Evolutionary conservation across 352 stramenopile genomes (phyloP), one percentile per base, ranked within the genome.

Genomic region (Globisporangium mamillatum): DNA sequence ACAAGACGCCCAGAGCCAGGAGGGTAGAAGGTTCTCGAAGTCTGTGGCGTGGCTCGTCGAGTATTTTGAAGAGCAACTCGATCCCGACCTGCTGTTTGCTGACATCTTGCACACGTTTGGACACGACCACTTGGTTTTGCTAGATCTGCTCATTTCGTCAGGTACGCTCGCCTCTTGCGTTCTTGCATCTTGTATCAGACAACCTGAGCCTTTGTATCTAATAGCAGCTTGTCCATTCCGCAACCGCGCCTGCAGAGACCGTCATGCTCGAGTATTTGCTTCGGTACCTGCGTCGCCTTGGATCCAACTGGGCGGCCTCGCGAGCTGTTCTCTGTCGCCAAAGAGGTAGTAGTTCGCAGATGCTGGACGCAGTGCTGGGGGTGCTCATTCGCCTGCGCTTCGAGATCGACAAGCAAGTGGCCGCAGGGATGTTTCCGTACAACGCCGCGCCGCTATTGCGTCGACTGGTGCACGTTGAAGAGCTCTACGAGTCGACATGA

Each of bases 71-170:
- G 44, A 68, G 14, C 73, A 91, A 55, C 72, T 84, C 22, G 58
- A 91, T 18, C 78, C 81, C 0, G 70, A 90, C 60, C 54, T 86
- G 48, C 65, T 93, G n/a, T 93, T 93, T 72, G 68, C 75, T 3
- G 74, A 86, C 56, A 57, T 91, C 4, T 55, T 93, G 14, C 53
- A 64, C 6, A 77, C 65, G 0, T 71, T 93, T 38, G 73, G 77
- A 38, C 66, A 76, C 52, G 85, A 93, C 22, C 83, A 93, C 59
- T 70, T 90, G 29, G 78, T 93, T 10, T 41, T 93, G 9, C 65
- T 93, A n/a, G 85, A 93, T 46, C 72, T 90, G 53, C 69, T 93
- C 41, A 83, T 78, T 2, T 91, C 85, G 34, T 88, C 84, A n/a
- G 85, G 84, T 92, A 76, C 44, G 73, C 50, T 14, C 20, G 14